phyloP scores from a whole-genome alignment of 2,329 filamentous ascomycete species.

The Colletotrichum lupini region DNA sequence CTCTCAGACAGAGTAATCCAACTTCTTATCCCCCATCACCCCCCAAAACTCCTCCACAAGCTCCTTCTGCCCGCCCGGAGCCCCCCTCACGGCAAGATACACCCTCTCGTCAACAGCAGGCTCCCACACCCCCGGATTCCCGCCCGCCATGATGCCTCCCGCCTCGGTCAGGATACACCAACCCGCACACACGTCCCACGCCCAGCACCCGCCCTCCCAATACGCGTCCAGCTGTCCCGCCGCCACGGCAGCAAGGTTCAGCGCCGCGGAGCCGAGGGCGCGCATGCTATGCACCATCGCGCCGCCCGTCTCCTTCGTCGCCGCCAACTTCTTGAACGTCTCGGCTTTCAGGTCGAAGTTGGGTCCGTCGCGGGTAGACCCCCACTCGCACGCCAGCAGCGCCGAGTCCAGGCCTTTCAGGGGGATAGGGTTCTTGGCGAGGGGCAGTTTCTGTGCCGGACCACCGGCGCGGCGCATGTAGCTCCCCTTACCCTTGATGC shows the following conservation, averaged over 20 bases:
- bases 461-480: constrained; percentile 62
- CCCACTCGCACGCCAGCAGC: constrained; percentile 80
- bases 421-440: constrained; percentile 61
- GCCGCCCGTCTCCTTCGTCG: constrained; percentile 70
- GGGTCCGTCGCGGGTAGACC: constrained; percentile 72
- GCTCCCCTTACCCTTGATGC: constrained; percentile 74
- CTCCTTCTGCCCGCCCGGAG: constrained; percentile 68
- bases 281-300: constrained; percentile 82
- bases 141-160: constrained; percentile 77
- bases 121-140: constrained; percentile 80
- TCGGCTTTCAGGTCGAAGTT: constrained; percentile 78
- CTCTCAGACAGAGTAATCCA: constrained; percentile 55
- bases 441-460: constrained; percentile 51
- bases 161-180: constrained; percentile 83
- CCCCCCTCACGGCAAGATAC: constrained; percentile 72
- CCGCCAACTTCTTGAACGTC: constrained; percentile 72
- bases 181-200: constrained; percentile 86
- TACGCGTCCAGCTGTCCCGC: constrained; percentile 78
- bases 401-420: constrained; percentile 70
- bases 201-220: constrained; percentile 88
- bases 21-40: constrained; percentile 63
- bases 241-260: constrained; percentile 80
- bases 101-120: constrained; percentile 67
- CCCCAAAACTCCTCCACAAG: constrained; percentile 74
- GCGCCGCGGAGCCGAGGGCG: constrained; percentile 77